Conservation (phyloP, 352 stramenopile genomes). For the Globisporangium mamillatum region DNA sequence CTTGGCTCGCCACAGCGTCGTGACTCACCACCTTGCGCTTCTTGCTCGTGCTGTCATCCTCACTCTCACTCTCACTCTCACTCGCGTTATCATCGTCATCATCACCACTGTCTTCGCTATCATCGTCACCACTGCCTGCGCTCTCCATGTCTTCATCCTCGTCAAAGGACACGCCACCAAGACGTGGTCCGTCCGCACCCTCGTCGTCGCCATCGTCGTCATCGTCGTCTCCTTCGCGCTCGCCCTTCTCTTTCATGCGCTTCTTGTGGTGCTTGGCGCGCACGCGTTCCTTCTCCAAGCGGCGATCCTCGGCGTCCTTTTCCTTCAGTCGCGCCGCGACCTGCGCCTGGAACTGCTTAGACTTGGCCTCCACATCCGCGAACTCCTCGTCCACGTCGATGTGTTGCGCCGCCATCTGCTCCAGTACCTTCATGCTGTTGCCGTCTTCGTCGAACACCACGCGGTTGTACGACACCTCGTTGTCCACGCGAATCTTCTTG, state of each 20-base stretch:
- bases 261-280: constrained; percentile 89
- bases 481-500: constrained; percentile 81
- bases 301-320: constrained; percentile 80
- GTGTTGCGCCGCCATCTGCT: constrained; percentile 52
- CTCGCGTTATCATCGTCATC: constrained; percentile 19
- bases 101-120: constrained; percentile 15
- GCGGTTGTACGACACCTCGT: constrained; percentile 63
- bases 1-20: constrained; percentile 55
- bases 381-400: constrained; percentile 37
- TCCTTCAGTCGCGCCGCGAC: constrained; percentile 66
- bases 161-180: constrained; percentile 31
- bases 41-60: constrained; percentile 17
- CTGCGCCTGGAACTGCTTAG: constrained; percentile 56
- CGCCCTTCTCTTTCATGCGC: constrained; percentile 80
- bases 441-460: constrained; percentile 95
- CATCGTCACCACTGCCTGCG: constrained; percentile 26
- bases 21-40: constrained; percentile 41
- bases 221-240: constrained; percentile 51
- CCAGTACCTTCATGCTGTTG: constrained; percentile 64
- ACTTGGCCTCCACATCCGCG: constrained; percentile 64
- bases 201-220: constrained; percentile 23
- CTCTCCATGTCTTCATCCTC: constrained; percentile 28
- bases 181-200: constrained; percentile 26
- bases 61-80: not conserved
- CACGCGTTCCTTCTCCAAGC: constrained; percentile 83